Base-by-base conservation (phyloP, 345 rosid genomes). In the Trapa incisa region DNA sequence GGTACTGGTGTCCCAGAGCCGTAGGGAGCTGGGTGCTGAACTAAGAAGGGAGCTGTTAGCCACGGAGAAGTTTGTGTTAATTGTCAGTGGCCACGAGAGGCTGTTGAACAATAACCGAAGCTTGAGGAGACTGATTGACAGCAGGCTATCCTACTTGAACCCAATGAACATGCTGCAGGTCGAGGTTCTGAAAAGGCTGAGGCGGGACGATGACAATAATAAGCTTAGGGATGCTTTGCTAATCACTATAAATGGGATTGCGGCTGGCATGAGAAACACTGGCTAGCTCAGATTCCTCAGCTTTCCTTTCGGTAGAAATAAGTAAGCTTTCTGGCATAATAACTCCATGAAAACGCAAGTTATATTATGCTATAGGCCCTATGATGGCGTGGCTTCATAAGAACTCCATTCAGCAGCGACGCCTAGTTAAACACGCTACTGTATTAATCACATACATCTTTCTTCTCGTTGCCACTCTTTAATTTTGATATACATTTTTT, bases 231-330 rank as follows among this genome's bases (percentile, higher is more conserved):
- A 94, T 78, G 96, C 96, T 33, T 78, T 91, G 79, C 95, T 87
- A 16, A 89, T 94, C 75, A 91, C 97, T 42, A 87, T 89, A 50
- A 91, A 91, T 62, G 96, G 97, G 47, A 94, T 94, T 37, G 99
- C 97, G 61, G 97, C 99, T 22, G 97, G 97, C 29, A 94, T 89
- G 97, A 86, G 96, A 80, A 91, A 87, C 72, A 89, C 97, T 0
- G 92, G 96, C 36, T 73, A 62, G 62, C 11, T 2, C 42, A 32
- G 37, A n/a, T 29, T 45, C 13, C 48, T 45, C 48, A 22, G 29
- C 43, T 8, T 4, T 4, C 4, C 8, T 11, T 2, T 43, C 43
- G 45, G 41, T 32, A 36, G 33, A 48, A 43, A 65, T 37, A 45
- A 42, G 45, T 13, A 7, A 64, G 41, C 68, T 42, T 41, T 68